These are phyloP conservation scores for Reutealis trisperma DNA, from an alignment of 345 rosid species.

Conservation along the genomic window DNA sequence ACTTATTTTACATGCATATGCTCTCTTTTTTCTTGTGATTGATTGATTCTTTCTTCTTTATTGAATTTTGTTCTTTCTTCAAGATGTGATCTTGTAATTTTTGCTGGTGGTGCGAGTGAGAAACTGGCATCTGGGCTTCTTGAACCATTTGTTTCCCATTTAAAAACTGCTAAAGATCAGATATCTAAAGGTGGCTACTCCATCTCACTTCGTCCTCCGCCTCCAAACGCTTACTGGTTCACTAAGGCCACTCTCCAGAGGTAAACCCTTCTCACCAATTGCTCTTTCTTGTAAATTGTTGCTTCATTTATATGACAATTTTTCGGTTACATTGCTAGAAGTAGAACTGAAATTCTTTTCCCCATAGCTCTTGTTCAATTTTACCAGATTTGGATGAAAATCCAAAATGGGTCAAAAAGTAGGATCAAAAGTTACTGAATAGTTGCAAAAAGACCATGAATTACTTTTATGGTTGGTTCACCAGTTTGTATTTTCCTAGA, in stretches of 20 bases:
- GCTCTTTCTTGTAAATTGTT: neutral
- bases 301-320: neutral
- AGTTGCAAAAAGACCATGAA: neutral
- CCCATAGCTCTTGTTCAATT: neutral
- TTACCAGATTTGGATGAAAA: neutral
- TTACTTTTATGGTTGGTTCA: neutral
- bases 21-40: neutral
- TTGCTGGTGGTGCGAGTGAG: constrained; percentile 69
- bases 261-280: constrained; percentile 29
- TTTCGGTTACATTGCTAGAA: neutral
- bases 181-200: constrained; percentile 92
- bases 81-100: constrained; percentile 92
- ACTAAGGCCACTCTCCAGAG: constrained; percentile 88
- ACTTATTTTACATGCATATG: too few relatives aligned
- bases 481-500: neutral
- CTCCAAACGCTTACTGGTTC: constrained; percentile 67
- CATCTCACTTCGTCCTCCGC: constrained; percentile 65
- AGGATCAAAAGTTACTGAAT: neutral
- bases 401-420: neutral
- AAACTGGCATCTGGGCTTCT: constrained; percentile 83
- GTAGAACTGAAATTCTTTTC: neutral
- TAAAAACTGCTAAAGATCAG: constrained; percentile 79
- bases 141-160: constrained; percentile 83
- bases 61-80: constrained; percentile 15
- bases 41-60: neutral